Evolutionary conservation across 2,329 filamentous ascomycete genomes (phyloP), one percentile per base, ranked within the genome.

Genomic region (Aspergillus aculeatus): DNA sequence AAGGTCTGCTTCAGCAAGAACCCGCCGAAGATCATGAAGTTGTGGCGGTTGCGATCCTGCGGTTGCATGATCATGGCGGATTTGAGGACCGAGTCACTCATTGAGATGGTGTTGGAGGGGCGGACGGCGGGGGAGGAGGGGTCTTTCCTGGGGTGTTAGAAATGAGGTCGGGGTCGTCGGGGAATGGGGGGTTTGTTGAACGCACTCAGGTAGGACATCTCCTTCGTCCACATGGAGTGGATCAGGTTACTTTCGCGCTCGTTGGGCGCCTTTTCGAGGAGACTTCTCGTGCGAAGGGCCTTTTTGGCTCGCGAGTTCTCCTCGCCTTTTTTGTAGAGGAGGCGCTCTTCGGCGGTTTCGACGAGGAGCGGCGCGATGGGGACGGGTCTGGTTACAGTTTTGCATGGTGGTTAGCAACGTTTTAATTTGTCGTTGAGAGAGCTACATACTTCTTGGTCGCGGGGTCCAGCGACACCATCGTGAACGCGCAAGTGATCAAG

Each of bases 1-100:
- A 91, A 91, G 0, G 88, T 89, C 69, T 89, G 86, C 70, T 90
- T 89, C 11, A 92, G 80, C 11, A 91, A 82, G 71, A 88, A 91
- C 14, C 89, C 89, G 54, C 89, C 89, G 68, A 91, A 92, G 57
- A 92, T 90, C 88, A 91, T 90, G 73, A 89, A 89, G 68, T 89
- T 86, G 73, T 91, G 88, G 2, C 86, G 76, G 72, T 89, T 89
- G 51, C 87, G 83, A 71, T 87, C 84, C 72, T 89, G 87, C 0
- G 89, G 89, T 71, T 91, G 88, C 89, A 91, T 91, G 64, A 92
- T 90, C 66, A 83, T 84, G 11, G 89, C 87, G 2, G 87, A 86
- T 67, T 84, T 83, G 32, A 91, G 82, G 35, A 80, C 78, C 1
- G 87, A 86, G 64, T 83, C 82, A 62, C 85, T 80, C 82, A 91